These are phyloP conservation scores for Dioscorea zingiberensis DNA, from an alignment of 106 monocot species.

Conservation along the genomic window DNA sequence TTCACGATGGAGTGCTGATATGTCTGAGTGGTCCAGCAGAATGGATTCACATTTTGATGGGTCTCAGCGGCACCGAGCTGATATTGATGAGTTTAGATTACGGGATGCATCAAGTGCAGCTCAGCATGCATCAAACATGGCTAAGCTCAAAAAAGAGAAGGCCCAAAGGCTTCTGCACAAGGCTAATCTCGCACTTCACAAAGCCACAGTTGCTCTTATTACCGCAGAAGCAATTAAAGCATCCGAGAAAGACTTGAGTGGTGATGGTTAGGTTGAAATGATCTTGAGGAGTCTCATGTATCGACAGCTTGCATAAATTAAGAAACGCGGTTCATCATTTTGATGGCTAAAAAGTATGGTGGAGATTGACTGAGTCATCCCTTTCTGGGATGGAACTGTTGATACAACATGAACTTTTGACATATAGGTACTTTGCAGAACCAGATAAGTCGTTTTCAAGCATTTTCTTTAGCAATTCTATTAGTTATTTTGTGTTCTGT, in stretches of 20 bases:
- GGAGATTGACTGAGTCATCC: neutral
- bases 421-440: neutral
- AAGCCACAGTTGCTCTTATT: conserved; percentile 62
- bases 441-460: neutral
- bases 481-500: neutral
- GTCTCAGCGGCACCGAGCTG: conserved; percentile 22
- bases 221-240: conserved; percentile 68
- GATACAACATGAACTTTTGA: neutral
- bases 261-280: conserved; percentile 14
- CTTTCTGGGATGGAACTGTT: neutral
- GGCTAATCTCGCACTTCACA: conserved; percentile 80
- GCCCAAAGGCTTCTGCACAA: conserved; percentile 76
- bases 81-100: conserved; percentile 55
- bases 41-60: conserved; percentile 17
- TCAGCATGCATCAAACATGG: conserved; percentile 64
- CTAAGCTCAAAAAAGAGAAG: conserved; percentile 82
- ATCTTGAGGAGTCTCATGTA: neutral
- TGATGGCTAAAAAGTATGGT: neutral
- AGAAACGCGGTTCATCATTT: neutral
- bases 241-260: conserved; percentile 28
- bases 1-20: conserved; percentile 15
- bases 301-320: neutral
- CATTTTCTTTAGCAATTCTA: conserved; percentile 1
- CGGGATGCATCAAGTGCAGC: conserved; percentile 69
- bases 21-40: conserved; percentile 14